Conservation (phyloP, 208 protist genomes). For the Leishmania mexicana region DNA sequence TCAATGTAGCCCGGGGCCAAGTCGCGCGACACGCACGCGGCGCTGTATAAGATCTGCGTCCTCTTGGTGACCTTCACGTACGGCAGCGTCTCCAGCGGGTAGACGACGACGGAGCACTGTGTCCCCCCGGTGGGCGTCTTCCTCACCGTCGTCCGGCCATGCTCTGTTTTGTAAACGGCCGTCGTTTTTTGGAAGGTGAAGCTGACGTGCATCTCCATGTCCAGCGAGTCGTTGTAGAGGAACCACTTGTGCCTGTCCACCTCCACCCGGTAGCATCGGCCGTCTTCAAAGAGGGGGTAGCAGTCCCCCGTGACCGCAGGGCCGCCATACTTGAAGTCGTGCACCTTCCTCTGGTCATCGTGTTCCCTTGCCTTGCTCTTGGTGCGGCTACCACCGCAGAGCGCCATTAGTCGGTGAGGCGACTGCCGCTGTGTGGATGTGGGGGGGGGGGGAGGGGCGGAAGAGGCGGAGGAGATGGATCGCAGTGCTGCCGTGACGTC, state of each 20-base stretch:
- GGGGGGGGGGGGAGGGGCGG: not conserved
- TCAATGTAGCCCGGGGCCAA: conserved; percentile 33
- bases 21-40: conserved; percentile 10
- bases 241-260: conserved; percentile 39
- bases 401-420: not conserved
- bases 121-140: conserved; percentile 10
- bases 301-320: conserved; percentile 26
- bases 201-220: conserved; percentile 62
- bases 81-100: conserved; percentile 58
- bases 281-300: conserved; percentile 49
- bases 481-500: no score
- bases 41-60: conserved; percentile 30
- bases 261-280: conserved; percentile 57
- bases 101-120: conserved; percentile 39
- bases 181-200: conserved; percentile 45
- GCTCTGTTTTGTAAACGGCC: conserved; percentile 22
- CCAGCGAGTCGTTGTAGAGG: conserved; percentile 73
- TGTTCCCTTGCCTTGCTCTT: conserved; percentile 19
- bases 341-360: conserved; percentile 17
- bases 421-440: not conserved
- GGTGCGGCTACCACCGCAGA: conserved; percentile 1
- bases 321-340: conserved; percentile 33
- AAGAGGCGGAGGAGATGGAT: not conserved
- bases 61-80: conserved; percentile 35
- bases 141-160: conserved; percentile 30